These are phyloP conservation scores for grape (Vitis vinifera) DNA, from an alignment of 164 flowering plant genomes.

Conservation along the genomic window DNA sequence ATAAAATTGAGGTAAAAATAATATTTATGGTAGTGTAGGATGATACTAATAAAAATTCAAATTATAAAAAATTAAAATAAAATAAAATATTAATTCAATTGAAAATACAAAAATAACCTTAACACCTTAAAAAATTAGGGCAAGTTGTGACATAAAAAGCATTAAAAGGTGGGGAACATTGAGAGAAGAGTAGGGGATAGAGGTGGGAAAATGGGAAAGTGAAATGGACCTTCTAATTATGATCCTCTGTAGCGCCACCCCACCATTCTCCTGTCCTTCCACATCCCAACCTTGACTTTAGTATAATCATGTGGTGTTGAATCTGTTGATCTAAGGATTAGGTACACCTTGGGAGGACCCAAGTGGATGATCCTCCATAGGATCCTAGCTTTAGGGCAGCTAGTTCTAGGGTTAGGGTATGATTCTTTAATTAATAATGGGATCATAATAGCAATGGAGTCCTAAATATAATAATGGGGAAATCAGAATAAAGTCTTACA, in stretches of 20 bases:
- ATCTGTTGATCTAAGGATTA: neutral
- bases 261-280: neutral
- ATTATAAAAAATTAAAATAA: no score
- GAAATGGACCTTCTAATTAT: neutral
- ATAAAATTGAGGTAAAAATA: no score
- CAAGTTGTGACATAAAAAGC: slow-evolving; percentile 9
- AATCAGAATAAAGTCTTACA: slow-evolving; percentile 7
- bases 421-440: slow-evolving; percentile 13
- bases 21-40: no score
- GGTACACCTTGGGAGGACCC: neutral
- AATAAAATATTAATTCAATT: no score
- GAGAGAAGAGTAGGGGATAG: slow-evolving; percentile 25
- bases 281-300: no score
- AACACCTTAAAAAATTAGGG: no score
- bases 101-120: no score
- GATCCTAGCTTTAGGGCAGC: slow-evolving; percentile 23
- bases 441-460: slow-evolving; percentile 13
- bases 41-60: no score
- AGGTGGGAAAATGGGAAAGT: slow-evolving; percentile 20
- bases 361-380: slow-evolving; percentile 11
- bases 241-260: neutral
- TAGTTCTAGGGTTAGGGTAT: slow-evolving; percentile 10
- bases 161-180: slow-evolving; percentile 11
- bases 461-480: neutral
- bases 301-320: no score